phyloP scores from a whole-genome alignment of 148 eudicot genomes.

The Cornus suecica region DNA sequence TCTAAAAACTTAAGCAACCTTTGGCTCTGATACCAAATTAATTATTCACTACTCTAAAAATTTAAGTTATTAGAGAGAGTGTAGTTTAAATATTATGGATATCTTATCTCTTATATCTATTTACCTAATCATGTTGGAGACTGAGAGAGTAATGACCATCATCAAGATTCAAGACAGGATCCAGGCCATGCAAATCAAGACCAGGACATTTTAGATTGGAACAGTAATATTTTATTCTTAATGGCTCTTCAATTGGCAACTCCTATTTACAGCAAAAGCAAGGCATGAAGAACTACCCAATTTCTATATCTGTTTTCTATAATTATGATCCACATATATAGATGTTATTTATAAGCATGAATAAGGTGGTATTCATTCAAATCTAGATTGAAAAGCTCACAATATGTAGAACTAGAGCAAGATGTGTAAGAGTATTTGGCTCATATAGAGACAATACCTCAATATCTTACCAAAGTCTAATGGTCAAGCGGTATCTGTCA shows the following conservation, averaged over 20 bases:
- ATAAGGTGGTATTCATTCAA: slow-evolving; percentile 12
- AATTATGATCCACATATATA: neutral
- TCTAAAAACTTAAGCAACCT: no score
- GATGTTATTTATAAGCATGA: neutral
- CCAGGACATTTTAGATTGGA: neutral
- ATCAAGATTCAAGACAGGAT: neutral
- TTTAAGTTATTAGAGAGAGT: no score
- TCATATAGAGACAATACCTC: slow-evolving; percentile 18
- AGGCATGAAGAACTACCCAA: neutral
- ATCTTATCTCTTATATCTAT: no score
- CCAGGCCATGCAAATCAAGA: neutral
- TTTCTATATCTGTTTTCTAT: neutral
- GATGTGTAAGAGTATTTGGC: slow-evolving; percentile 11
- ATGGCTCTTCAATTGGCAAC: neutral
- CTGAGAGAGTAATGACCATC: neutral
- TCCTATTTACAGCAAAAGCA: slow-evolving; percentile 8
- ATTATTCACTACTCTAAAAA: no score
- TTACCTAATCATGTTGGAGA: neutral
- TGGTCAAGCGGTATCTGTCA: no score
- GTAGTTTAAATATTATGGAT: no score
- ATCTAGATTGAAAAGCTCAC: neutral
- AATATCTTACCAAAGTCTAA: no score
- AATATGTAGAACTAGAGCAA: neutral
- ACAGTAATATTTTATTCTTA: neutral
- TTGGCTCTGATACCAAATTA: no score